Percentiles rank a stretch among this genome's conserved stretches.
These are phyloP conservation scores for Roridomyces roridus DNA, from an alignment of 768 basidiomycete genomes.

Conservation along the genomic window DNA sequence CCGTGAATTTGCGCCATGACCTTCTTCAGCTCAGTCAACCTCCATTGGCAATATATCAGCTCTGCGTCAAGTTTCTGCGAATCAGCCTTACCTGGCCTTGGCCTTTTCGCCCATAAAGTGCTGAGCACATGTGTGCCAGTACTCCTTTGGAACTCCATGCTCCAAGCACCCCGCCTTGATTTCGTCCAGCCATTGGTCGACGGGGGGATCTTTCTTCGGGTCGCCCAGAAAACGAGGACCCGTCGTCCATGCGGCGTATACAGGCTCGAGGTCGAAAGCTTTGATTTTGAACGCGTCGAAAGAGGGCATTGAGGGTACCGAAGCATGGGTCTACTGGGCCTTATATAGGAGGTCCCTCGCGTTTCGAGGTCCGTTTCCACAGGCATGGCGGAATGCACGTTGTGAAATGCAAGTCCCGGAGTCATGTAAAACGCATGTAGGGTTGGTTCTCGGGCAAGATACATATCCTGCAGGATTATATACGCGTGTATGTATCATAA, in stretches of 20 bases:
- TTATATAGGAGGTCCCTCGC: constrained; percentile 13
- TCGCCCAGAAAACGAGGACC: constrained; percentile 73
- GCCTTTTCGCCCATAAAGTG: constrained; percentile 77
- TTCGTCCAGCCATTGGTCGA: constrained; percentile 76
- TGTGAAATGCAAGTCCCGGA: neutral
- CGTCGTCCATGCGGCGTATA: constrained; percentile 69
- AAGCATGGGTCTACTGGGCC: neutral
- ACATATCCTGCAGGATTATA: neutral
- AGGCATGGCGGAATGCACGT: constrained; percentile 15
- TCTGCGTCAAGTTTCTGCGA: neutral
- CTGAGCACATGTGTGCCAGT: constrained; percentile 81
- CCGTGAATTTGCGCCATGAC: constrained; percentile 79
- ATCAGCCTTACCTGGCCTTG: constrained; percentile 49
- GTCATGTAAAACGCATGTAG: constrained; percentile 8
- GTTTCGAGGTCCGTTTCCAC: neutral
- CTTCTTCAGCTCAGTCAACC: constrained; percentile 71
- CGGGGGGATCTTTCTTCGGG: constrained; percentile 68
- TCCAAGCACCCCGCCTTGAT: constrained; percentile 76
- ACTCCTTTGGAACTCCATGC: constrained; percentile 77
- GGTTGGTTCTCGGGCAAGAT: neutral
- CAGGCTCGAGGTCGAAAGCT: constrained; percentile 74
- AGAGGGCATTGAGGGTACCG: too few relatives aligned
- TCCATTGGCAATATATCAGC: constrained; percentile 21
- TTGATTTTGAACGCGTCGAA: constrained; percentile 84
- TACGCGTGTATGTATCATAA: too few relatives aligned